A percentile compares a stretch with the other conserved stretches of the same genome.
Conservation (phyloP, 75 land plant genomes). For the Gnetum montanum region DNA sequence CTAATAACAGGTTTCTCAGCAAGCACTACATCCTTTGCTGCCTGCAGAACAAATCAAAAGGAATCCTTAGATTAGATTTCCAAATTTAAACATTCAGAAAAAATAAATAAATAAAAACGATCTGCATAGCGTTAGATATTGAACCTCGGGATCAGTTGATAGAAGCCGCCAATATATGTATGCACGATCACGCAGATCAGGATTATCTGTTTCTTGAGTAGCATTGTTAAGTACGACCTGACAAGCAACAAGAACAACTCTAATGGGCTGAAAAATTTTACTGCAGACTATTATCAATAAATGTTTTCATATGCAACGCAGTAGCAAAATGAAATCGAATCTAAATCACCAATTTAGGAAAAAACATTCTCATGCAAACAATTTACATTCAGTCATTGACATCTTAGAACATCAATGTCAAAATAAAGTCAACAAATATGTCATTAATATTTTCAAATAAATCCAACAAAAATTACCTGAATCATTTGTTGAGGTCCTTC, state of each 20-base stretch:
- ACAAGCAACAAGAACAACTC: not conserved
- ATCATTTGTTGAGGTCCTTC: slow-evolving; percentile 99
- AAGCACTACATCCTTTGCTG: slow-evolving; percentile 97
- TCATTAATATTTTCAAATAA: too few species aligned
- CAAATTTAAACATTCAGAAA: not conserved
- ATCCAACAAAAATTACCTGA: slow-evolving; percentile 84
- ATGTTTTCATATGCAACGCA: too few species aligned
- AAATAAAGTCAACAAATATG: too few species aligned
- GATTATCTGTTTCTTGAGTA: slow-evolving; percentile 98
- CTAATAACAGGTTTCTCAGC: slow-evolving; percentile 99
- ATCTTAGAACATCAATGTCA: too few species aligned
- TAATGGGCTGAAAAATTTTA: too few species aligned
- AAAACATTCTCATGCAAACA: too few species aligned
- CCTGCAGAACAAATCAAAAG: slow-evolving; percentile 36
- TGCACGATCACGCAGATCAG: slow-evolving; percentile 97
- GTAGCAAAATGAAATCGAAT: too few species aligned
- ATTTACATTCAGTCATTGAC: too few species aligned
- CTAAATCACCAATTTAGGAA: too few species aligned
- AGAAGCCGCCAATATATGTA: slow-evolving; percentile 99
- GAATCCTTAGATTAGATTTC: not conserved
- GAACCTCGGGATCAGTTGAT: slow-evolving; percentile 99
- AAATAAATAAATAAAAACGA: not conserved
- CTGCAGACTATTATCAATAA: too few species aligned
- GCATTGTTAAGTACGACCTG: slow-evolving; percentile 99
- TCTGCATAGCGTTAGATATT: too few species aligned